Evolutionary conservation across 805 yeast species (phyloP).

Genomic region (Grigorovia humatica): DNA sequence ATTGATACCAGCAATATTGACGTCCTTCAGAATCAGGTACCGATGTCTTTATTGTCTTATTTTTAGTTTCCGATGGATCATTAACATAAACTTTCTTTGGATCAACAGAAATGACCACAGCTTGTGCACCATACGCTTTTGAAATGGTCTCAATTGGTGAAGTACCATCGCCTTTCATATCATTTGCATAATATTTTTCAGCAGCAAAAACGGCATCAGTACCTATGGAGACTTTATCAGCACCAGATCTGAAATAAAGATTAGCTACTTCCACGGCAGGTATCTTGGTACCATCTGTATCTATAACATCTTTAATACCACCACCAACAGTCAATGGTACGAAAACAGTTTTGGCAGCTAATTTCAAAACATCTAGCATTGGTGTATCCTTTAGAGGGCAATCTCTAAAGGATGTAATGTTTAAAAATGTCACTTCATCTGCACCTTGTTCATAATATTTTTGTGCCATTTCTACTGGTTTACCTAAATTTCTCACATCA

Average conservation of each 20-base stretch:
- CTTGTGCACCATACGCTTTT: constrained; percentile 87
- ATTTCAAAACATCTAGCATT: constrained; percentile 79
- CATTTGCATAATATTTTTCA: constrained; percentile 58
- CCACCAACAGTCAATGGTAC: constrained; percentile 99
- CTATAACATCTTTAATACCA: constrained; percentile 84
- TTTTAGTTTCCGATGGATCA: constrained; percentile 46
- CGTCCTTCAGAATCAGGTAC: constrained; percentile 84
- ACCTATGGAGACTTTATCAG: constrained; percentile 97
- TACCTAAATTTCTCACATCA: constrained; percentile 85
- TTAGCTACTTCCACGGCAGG: constrained; percentile 89
- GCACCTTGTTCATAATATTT: constrained; percentile 91
- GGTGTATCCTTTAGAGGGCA: constrained; percentile 91
- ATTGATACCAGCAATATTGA: constrained; percentile 83
- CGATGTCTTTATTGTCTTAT: constrained; percentile 52
- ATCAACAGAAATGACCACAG: constrained; percentile 97
- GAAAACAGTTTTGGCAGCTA: constrained; percentile 81
- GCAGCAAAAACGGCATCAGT: constrained; percentile 93
- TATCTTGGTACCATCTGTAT: constrained; percentile 68
- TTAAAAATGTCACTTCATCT: constrained; percentile 89
- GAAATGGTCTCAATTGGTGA: constrained; percentile 93
- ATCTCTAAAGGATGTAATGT: constrained; percentile 91
- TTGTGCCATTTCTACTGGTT: constrained; percentile 91
- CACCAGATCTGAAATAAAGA: constrained; percentile 89
- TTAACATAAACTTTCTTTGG: constrained; percentile 77
- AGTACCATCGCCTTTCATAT: constrained; percentile 51